Evolutionary conservation across 257 asterid genomes (phyloP).

Genomic region (Salvia miltiorrhiza): DNA sequence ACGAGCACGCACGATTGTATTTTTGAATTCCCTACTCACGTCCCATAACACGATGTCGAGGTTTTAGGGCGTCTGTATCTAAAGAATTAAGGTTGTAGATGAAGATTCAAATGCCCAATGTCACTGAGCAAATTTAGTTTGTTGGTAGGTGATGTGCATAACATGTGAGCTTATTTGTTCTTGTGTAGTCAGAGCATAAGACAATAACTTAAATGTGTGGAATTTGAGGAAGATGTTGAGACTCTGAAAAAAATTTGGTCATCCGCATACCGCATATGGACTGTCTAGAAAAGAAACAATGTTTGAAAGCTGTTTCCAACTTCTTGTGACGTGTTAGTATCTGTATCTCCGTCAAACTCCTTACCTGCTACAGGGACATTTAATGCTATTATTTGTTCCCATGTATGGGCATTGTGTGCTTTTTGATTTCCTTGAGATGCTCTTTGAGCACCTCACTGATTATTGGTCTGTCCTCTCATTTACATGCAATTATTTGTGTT

Average conservation of each 20-base stretch:
- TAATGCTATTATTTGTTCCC: too few relatives aligned
- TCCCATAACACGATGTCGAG: not conserved
- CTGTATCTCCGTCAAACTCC: not conserved
- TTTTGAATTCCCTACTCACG: slow-evolving; percentile 1
- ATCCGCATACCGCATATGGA: not conserved
- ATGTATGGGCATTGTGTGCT: too few relatives aligned
- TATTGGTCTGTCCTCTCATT: too few relatives aligned
- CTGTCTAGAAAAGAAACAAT: not conserved
- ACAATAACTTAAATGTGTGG: not conserved
- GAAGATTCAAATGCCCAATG: not conserved
- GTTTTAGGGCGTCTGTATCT: not conserved
- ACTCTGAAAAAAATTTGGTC: slow-evolving; percentile 10
- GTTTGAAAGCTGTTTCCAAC: slow-evolving; percentile 6
- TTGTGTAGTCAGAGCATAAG: not conserved
- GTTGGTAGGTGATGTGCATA: not conserved
- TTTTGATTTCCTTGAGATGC: too few relatives aligned
- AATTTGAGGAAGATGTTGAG: slow-evolving; percentile 2
- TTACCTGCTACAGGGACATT: not conserved
- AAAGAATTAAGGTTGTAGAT: slow-evolving; percentile 15
- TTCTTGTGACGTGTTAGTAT: slow-evolving; percentile 6
- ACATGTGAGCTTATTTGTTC: slow-evolving; percentile 1
- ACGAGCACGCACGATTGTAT: not conserved
- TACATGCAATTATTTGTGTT: too few relatives aligned
- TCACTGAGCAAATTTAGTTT: not conserved
- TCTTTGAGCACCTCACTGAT: too few relatives aligned